Conservation (phyloP, 2,329 filamentous ascomycete species). For the Pseudogymnoascus sp. region DNA sequence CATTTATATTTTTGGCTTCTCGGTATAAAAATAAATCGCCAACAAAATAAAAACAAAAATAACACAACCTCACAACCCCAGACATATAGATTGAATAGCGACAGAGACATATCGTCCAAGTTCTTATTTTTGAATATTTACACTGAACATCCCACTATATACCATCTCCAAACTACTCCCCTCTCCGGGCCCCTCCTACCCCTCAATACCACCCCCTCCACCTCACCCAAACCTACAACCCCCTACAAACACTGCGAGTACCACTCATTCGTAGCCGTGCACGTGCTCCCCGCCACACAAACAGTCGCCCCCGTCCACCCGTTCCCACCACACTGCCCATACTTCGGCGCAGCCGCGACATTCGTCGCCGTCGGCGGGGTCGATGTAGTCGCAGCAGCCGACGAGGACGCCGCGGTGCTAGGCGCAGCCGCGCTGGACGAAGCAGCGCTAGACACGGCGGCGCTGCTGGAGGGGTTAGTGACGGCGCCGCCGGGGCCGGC, state of each 20-base stretch:
- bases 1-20: not conserved
- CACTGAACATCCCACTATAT: not conserved
- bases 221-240: not conserved
- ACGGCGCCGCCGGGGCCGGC: slow-evolving; percentile 25
- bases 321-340: slow-evolving; percentile 28
- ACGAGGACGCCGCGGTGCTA: slow-evolving; percentile 11
- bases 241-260: slow-evolving; percentile 13
- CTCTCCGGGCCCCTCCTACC: not conserved
- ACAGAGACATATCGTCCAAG: too few species aligned
- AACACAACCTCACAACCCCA: not conserved
- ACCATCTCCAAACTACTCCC: not conserved
- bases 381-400: slow-evolving; percentile 11
- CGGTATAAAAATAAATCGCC: not conserved
- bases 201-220: not conserved
- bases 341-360: slow-evolving; percentile 18
- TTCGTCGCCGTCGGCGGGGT: not conserved
- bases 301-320: slow-evolving; percentile 23
- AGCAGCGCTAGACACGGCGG: too few species aligned
- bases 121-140: not conserved
- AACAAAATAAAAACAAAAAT: not conserved
- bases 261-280: slow-evolving; percentile 12
- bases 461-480: slow-evolving; percentile 9
- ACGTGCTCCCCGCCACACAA: slow-evolving; percentile 23
- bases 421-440: not conserved
- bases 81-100: not conserved